Conservation (phyloP, 2,329 filamentous ascomycete species). For the Dactylellina sp. region DNA sequence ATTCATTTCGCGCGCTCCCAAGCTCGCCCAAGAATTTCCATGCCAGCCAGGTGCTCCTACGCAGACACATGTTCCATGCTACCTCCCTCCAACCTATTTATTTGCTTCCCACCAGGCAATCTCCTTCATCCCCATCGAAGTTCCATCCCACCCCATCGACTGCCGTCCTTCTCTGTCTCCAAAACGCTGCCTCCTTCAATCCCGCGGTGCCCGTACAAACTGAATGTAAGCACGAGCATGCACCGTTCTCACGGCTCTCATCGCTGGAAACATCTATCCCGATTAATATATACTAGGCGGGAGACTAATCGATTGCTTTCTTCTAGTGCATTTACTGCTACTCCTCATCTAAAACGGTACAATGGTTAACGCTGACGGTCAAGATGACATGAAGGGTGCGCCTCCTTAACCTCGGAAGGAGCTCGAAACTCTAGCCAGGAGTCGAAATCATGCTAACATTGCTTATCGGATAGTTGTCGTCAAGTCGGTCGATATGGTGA, state of each 20-base stretch:
- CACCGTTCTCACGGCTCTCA: background rate
- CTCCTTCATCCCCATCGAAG: conserved; percentile 18
- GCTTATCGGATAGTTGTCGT: conserved; percentile 77
- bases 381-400: conserved; percentile 52
- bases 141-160: conserved; percentile 8
- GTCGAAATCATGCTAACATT: conserved; percentile 20
- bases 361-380: conserved; percentile 41
- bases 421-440: background rate
- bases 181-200: background rate
- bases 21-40: conserved; percentile 53
- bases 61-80: conserved; percentile 29
- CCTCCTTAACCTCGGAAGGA: conserved; percentile 3
- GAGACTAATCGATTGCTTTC: conserved; percentile 14
- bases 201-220: background rate
- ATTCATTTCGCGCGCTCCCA: conserved; percentile 25
- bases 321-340: background rate
- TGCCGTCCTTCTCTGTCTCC: background rate
- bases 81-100: conserved; percentile 31
- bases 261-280: background rate
- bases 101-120: conserved; percentile 7
- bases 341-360: conserved; percentile 8
- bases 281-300: background rate
- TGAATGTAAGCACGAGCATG: background rate
- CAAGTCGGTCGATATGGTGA: conserved; percentile 98
- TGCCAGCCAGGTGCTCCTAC: conserved; percentile 19